Evolutionary conservation across 1,284 basidiomycete genomes (phyloP).

Genomic region (Ganoderma boninense): DNA sequence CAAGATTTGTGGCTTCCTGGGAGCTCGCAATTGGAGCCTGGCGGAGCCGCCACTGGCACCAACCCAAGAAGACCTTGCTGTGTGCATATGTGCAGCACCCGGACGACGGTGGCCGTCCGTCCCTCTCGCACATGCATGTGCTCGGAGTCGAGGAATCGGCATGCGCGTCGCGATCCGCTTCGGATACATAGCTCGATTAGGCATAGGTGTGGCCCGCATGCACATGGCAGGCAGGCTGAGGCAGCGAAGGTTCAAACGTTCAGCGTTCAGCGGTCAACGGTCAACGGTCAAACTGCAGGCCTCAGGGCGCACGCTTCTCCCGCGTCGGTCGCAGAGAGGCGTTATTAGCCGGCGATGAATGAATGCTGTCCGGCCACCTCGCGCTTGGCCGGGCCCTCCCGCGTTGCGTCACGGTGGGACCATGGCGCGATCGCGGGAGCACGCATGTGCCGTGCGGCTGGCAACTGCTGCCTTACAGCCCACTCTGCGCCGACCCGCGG

Average conservation of each 20-base stretch:
- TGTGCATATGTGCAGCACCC: not conserved
- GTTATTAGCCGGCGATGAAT: not conserved
- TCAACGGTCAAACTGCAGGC: too few relatives aligned
- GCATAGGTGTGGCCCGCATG: too few relatives aligned
- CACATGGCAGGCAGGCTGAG: too few relatives aligned
- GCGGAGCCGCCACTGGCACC: too few relatives aligned
- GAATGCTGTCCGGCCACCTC: not conserved
- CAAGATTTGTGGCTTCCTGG: not conserved
- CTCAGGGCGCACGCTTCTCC: slow-evolving; percentile 4
- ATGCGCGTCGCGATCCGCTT: too few relatives aligned
- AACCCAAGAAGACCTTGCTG: not conserved
- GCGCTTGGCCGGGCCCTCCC: not conserved
- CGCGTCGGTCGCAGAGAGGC: slow-evolving; percentile 4
- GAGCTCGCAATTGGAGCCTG: too few relatives aligned
- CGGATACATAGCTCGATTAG: too few relatives aligned
- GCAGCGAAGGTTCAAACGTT: too few relatives aligned
- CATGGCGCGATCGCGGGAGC: not conserved
- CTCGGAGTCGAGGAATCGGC: not conserved
- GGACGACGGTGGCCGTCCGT: not conserved
- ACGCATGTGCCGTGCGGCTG: not conserved
- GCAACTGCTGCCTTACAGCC: too few relatives aligned
- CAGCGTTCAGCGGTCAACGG: too few relatives aligned
- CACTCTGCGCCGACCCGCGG: not conserved
- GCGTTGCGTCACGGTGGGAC: not conserved
- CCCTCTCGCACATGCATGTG: not conserved